A percentile compares a stretch with the other conserved stretches of the same genome.
phyloP scores from a whole-genome alignment of 192 early-diverging fungal species.

The Entomortierella lignicola region DNA sequence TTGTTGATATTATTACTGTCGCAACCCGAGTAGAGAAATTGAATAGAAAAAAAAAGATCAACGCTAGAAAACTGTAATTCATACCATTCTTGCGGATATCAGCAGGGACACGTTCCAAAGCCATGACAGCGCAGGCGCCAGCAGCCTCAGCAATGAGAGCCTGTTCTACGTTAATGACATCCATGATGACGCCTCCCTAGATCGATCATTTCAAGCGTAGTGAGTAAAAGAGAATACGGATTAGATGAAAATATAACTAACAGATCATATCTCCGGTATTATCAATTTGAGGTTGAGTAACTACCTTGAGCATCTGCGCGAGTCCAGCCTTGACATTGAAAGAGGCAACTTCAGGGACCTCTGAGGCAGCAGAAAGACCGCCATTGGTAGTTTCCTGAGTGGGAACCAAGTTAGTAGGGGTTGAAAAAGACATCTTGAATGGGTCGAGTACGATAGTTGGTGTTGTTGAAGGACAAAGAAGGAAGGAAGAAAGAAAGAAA shows the following conservation, averaged over 20 bases:
- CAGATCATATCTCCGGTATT: background rate
- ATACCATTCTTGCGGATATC: conserved; percentile 96
- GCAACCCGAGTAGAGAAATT: too few relatives aligned
- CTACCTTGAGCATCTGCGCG: conserved; percentile 97
- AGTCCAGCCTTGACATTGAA: conserved; percentile 96
- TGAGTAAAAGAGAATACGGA: too few relatives aligned
- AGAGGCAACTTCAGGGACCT: conserved; percentile 54
- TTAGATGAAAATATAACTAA: too few relatives aligned
- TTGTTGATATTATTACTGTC: background rate
- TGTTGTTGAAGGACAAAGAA: conserved; percentile 10
- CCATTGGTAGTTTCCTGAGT: conserved; percentile 22
- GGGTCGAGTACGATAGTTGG: background rate
- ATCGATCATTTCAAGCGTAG: too few relatives aligned
- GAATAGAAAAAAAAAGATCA: background rate
- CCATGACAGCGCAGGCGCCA: conserved; percentile 98
- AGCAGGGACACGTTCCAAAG: conserved; percentile 96
- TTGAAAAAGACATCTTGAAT: conserved; percentile 50
- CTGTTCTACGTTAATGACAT: conserved; percentile 97
- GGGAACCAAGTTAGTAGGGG: conserved; percentile 60
- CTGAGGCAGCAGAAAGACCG: conserved; percentile 36
- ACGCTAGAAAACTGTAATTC: background rate
- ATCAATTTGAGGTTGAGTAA: background rate
- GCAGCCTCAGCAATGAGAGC: conserved; percentile 97
- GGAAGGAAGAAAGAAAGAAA: conserved; percentile 12
- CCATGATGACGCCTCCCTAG: conserved; percentile 99